Conservation (phyloP, 805 yeast genomes). For the Cephaloascus albidus region DNA sequence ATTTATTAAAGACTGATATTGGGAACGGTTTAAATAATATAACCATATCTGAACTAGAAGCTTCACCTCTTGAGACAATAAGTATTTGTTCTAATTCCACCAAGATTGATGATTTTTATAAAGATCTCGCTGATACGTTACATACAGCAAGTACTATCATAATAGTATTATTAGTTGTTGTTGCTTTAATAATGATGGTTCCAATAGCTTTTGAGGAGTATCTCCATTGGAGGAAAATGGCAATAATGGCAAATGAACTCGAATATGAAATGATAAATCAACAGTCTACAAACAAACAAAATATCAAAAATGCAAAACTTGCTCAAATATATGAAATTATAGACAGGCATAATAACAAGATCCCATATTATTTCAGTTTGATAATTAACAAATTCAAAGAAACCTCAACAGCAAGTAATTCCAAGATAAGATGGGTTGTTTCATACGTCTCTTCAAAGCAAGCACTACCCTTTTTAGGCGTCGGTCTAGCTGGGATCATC, state of each 20-base stretch:
- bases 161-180: constrained; percentile 24
- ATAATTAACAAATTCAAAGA: constrained; percentile 1
- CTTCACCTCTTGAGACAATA: constrained; percentile 24
- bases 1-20: constrained; percentile 30
- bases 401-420: constrained; percentile 4
- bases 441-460: constrained; percentile 44
- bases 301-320: too few species aligned
- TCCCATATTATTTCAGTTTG: constrained; percentile 5
- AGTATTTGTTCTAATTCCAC: constrained; percentile 31
- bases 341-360: constrained; percentile 4
- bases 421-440: constrained; percentile 27
- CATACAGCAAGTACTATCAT: constrained; percentile 26
- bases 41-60: constrained; percentile 18
- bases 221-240: constrained; percentile 36
- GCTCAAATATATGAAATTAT: background rate
- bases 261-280: background rate
- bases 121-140: constrained; percentile 17
- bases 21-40: background rate
- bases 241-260: constrained; percentile 14
- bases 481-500: constrained; percentile 50
- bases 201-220: constrained; percentile 37
- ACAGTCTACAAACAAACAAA: background rate
- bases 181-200: constrained; percentile 29
- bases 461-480: constrained; percentile 36
- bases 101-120: constrained; percentile 28